Evolutionary conservation across 768 basidiomycete species (phyloP).

Genomic region (Pisolithus sp.): DNA sequence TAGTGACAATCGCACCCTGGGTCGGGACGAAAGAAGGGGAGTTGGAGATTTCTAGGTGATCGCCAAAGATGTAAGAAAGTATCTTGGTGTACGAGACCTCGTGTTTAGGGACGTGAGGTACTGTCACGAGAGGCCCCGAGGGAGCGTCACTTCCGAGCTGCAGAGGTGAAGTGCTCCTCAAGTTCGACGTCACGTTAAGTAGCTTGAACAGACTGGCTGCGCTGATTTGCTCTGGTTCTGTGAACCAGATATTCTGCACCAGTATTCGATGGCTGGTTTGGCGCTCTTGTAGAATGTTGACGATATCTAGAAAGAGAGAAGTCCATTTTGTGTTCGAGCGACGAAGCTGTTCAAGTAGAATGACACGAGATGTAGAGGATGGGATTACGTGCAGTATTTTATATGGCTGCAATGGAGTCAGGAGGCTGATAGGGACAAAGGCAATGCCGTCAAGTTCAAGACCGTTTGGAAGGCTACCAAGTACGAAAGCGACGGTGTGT

Average conservation of each 20-base stretch:
- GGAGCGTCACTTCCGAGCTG: slow-evolving; percentile 39
- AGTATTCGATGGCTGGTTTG: slow-evolving; percentile 41
- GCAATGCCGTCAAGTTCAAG: slow-evolving; percentile 50
- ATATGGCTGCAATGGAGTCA: slow-evolving; percentile 60
- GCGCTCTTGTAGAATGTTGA: slow-evolving; percentile 61
- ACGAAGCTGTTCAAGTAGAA: slow-evolving; percentile 78
- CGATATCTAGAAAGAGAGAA: slow-evolving; percentile 77
- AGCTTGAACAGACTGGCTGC: slow-evolving; percentile 46
- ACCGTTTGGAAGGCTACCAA: slow-evolving; percentile 47
- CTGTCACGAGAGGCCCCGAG: slow-evolving; percentile 13
- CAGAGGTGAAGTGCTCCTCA: slow-evolving; percentile 38
- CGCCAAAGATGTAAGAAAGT: slow-evolving; percentile 70
- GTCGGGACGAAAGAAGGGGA: slow-evolving; percentile 65
- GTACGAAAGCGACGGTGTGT: slow-evolving; percentile 61
- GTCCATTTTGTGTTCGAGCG: slow-evolving; percentile 82
- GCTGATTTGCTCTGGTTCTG: slow-evolving; percentile 35
- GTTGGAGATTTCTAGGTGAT: slow-evolving; percentile 80
- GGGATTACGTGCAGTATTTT: slow-evolving; percentile 57
- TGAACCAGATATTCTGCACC: slow-evolving; percentile 61
- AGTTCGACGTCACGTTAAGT: slow-evolving; percentile 35
- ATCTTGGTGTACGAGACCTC: slow-evolving; percentile 91
- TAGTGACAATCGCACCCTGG: slow-evolving; percentile 73
- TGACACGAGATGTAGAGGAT: slow-evolving; percentile 52
- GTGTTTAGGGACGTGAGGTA: slow-evolving; percentile 77
- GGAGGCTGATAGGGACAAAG: slow-evolving; percentile 58